Percentiles rank a stretch among this genome's conserved stretches.
Evolutionary conservation across 352 stramenopile genomes (phyloP).

Genomic region (Globisporangium okanoganense): DNA sequence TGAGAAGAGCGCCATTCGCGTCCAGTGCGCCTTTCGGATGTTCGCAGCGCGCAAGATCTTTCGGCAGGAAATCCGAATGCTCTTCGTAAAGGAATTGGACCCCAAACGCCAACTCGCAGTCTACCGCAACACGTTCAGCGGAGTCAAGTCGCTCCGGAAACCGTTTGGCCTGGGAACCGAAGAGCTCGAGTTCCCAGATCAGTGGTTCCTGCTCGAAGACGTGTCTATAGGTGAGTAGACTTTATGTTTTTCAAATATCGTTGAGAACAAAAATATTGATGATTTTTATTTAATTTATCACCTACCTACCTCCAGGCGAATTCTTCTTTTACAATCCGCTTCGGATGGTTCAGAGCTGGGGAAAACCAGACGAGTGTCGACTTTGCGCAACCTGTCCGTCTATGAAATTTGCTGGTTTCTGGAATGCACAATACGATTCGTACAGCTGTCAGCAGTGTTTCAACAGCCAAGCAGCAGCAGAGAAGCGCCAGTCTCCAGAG

Average conservation of each 20-base stretch:
- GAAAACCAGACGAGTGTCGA: constrained; percentile 44
- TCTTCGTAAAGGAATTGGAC: constrained; percentile 65
- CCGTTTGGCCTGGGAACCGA: constrained; percentile 47
- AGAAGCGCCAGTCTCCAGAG: constrained; percentile 12
- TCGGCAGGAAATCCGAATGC: constrained; percentile 35
- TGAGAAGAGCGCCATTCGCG: constrained; percentile 34
- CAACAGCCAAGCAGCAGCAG: constrained; percentile 21
- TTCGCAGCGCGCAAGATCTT: constrained; percentile 49
- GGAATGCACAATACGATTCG: constrained; percentile 36
- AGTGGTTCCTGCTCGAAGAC: constrained; percentile 59
- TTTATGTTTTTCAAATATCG: not conserved
- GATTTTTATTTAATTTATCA: not conserved
- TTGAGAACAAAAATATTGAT: not conserved
- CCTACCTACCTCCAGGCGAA: constrained; percentile 25
- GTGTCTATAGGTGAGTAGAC: constrained; percentile 28
- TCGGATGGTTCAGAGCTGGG: constrained; percentile 53
- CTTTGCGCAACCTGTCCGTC: constrained; percentile 31
- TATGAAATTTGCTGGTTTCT: constrained; percentile 43
- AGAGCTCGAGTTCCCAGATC: constrained; percentile 52
- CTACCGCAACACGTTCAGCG: constrained; percentile 56
- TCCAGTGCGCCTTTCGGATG: constrained; percentile 61
- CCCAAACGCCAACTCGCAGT: constrained; percentile 23
- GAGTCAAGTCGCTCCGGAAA: constrained; percentile 34
- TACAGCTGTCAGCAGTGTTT: constrained; percentile 50
- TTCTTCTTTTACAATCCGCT: constrained; percentile 69